These are phyloP conservation scores for Phycomyces nitens DNA, from an alignment of 192 early-diverging fungal species.

Conservation along the genomic window DNA sequence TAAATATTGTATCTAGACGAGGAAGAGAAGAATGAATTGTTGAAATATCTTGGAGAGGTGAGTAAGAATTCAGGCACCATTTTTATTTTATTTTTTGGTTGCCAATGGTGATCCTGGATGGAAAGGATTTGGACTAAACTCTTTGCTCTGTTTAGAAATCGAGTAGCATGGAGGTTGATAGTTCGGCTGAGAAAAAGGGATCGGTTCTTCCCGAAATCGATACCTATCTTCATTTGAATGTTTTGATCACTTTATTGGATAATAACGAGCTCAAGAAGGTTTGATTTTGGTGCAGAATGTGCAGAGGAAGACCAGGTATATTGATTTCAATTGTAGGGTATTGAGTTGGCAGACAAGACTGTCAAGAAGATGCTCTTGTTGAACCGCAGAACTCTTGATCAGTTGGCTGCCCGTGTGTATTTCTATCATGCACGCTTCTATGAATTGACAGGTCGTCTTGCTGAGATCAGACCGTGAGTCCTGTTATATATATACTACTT, in stretches of 20 bases:
- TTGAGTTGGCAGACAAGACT: slow-evolving; percentile 60
- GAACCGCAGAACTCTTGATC: slow-evolving; percentile 90
- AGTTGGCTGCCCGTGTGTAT: slow-evolving; percentile 83
- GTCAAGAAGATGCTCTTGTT: slow-evolving; percentile 59
- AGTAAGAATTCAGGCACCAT: not conserved
- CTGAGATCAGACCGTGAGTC: slow-evolving; percentile 73
- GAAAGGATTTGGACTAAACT: too few species aligned
- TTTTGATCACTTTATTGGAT: slow-evolving; percentile 82
- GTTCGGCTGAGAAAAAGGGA: slow-evolving; percentile 28
- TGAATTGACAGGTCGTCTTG: slow-evolving; percentile 66
- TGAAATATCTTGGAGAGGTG: slow-evolving; percentile 38
- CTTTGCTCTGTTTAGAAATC: not conserved
- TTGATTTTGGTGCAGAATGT: slow-evolving; percentile 1
- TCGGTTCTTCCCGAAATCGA: slow-evolving; percentile 70
- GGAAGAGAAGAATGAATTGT: slow-evolving; percentile 28
- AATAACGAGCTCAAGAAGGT: slow-evolving; percentile 67
- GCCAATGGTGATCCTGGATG: too few species aligned
- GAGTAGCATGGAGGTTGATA: slow-evolving; percentile 45
- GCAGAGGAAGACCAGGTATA: not conserved
- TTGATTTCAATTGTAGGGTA: slow-evolving; percentile 47
- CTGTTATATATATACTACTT: not conserved
- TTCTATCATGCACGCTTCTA: slow-evolving; percentile 94
- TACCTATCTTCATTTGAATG: slow-evolving; percentile 79
- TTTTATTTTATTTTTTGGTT: slow-evolving; percentile 25
- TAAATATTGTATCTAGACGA: slow-evolving; percentile 17